Base-by-base conservation (phyloP, 78 protist species). In the Diacronema lutheri region DNA sequence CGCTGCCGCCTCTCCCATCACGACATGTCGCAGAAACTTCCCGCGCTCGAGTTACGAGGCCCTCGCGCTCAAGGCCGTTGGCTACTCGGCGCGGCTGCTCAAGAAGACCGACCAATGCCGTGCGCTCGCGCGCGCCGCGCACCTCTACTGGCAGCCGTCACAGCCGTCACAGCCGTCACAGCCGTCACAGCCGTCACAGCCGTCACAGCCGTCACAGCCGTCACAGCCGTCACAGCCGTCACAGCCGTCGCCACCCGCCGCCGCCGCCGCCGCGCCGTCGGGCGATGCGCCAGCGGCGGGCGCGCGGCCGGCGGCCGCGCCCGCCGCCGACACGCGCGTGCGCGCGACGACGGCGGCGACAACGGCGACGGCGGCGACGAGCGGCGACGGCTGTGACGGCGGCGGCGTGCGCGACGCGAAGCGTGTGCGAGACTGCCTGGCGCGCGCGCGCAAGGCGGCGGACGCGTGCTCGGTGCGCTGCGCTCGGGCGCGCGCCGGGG, bases 71-170 rank as follows among this genome's bases (percentile, higher is more conserved):
- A 91, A 92, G 86, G 13, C 60, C 11, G 80, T 61, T 2, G 77
- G 81, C 72, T 93, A 73, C 88, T 91, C 81, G 16, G 78, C 90
- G 23, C 87, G 66, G 44, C 86, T 95, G 25, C 84, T 96, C 46
- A 84, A 91, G 69, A 90, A 93, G 74, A 93, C 93, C 41, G 98
- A 97, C 88, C 98, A 96, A 90, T 74, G 94, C 83, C 93, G 95
- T 50, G 88, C 90, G 31, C 91, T 93, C n/a, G 44, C 66, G n/a
- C 9, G 79, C 13, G 73, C 88, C 81, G 61, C 98, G 1, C 92
- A 93, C 60, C 68, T 97, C 11, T 97, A 95, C 92, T 93, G 96
- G 97, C 29, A 0, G 37, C 16, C 80, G n/a, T n/a, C n/a, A n/a
- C n/a, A n/a, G n/a, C n/a, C n/a, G n/a, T n/a, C n/a, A n/a, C n/a